Base-by-base conservation (phyloP, 2,329 filamentous ascomycete genomes). In the Lasiodiplodia theobromae region DNA sequence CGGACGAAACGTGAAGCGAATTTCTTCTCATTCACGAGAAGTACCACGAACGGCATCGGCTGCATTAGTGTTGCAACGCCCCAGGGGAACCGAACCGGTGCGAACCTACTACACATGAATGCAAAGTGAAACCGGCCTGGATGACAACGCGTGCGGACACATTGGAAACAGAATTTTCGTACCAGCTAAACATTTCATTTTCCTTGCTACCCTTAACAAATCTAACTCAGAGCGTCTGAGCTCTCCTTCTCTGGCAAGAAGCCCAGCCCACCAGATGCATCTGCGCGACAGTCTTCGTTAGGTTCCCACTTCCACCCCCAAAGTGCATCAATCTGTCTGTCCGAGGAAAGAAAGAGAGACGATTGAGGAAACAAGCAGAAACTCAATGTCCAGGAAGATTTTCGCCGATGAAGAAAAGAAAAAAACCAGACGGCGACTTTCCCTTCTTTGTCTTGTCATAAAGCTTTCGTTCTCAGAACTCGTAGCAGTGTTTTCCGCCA, bases 391-490 rank as follows among this genome's bases (percentile, higher is more conserved):
- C 60, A 64, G 60, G 60, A 64, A 64, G 60, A 38, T 16, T 47
- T 64, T 37, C 60, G 60, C 65, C 53, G 53, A 67, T 67, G 44
- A 67, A 60, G 40, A 58, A 58, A 49, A 23, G 49, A 57, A 40
- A 40, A 49, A 62, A 62, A 25, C 21, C 23, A 49, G 37, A 67
- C 38, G 38, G 54, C 44, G 10, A 52, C 51, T 52, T 67, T 60
- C 56, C 56, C 37, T 67, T 31, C 51, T 65, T 51, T 66, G 37
- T 56, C 51, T 54, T 66, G 64, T 67, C 54, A 58, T 64, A 64
- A 64, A 51, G 60, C 60, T 52, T 64, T 64, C 60, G 60, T 64
- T 64, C 60, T 64, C 60, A 52, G 60, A 64, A 64, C 47, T 67
- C 65, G 65, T 58, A 58, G 65, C 53, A 57, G 38, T 58, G 54